These are phyloP conservation scores for Sideroxylon spinosum DNA, from an alignment of 179 eudicot species.

Conservation along the genomic window DNA sequence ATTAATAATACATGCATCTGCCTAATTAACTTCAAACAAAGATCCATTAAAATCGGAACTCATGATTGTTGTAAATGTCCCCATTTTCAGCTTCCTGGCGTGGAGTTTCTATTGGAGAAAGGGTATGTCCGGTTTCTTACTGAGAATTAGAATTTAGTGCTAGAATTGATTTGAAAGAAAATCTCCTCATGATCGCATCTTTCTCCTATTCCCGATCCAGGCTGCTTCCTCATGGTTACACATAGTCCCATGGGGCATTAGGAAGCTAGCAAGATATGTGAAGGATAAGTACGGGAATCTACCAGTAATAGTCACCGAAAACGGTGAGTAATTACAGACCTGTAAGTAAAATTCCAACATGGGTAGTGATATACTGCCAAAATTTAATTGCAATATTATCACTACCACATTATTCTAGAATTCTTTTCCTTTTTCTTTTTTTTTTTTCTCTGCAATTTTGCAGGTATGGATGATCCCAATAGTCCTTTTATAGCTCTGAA, in stretches of 20 bases:
- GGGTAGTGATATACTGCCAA: not conserved
- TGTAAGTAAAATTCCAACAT: not conserved
- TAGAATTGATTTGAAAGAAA: not conserved
- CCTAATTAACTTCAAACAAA: not conserved
- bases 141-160: conserved; percentile 12
- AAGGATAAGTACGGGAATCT: conserved; percentile 69
- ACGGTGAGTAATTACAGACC: conserved; percentile 40
- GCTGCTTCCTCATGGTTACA: conserved; percentile 86
- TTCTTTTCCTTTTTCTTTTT: too few species aligned
- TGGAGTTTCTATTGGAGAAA: conserved; percentile 84
- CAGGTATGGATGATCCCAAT: conserved; percentile 87
- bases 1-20: not conserved
- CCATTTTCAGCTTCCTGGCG: conserved; percentile 51
- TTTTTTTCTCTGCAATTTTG: not conserved
- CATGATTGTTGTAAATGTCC: conserved; percentile 1
- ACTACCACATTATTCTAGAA: too few species aligned
- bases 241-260: conserved; percentile 95
- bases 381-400: too few species aligned
- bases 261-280: conserved; percentile 53
- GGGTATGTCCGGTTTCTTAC: conserved; percentile 33
- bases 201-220: conserved; percentile 25
- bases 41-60: not conserved
- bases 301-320: conserved; percentile 75
- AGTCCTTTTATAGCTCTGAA: conserved; percentile 37
- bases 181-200: not conserved